These are phyloP conservation scores for Pestalotiopsis fici DNA, from an alignment of 2,329 filamentous ascomycete species.

Conservation along the genomic window DNA sequence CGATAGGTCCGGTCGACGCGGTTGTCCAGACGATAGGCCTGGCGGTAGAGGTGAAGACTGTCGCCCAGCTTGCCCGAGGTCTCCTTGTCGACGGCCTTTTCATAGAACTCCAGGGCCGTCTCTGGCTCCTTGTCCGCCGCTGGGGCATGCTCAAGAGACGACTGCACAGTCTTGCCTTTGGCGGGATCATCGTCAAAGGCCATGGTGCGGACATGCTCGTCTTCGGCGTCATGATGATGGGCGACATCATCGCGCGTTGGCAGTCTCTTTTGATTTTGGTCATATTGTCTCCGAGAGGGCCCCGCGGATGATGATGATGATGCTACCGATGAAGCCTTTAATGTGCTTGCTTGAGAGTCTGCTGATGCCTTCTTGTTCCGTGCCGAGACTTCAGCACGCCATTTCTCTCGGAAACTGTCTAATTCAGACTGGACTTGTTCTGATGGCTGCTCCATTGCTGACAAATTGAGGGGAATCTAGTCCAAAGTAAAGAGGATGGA, in stretches of 20 bases:
- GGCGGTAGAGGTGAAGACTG: conserved; percentile 84
- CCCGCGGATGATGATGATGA: conserved; percentile 18
- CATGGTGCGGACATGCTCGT: conserved; percentile 27
- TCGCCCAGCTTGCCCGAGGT: conserved; percentile 83
- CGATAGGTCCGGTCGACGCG: conserved; percentile 84
- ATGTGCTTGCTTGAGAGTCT: background rate
- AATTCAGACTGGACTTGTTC: conserved; percentile 65
- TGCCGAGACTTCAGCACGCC: conserved; percentile 74
- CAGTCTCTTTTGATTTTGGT: conserved; percentile 18
- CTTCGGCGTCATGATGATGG: conserved; percentile 21
- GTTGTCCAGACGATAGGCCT: conserved; percentile 87
- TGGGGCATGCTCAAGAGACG: background rate
- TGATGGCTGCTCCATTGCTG: conserved; percentile 18
- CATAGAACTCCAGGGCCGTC: conserved; percentile 87
- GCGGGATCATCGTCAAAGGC: conserved; percentile 31
- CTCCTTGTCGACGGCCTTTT: conserved; percentile 88
- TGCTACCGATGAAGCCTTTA: conserved; percentile 8
- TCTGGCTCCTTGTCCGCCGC: conserved; percentile 22
- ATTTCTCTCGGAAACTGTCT: conserved; percentile 82
- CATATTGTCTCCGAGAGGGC: conserved; percentile 15
- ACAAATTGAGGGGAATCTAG: background rate
- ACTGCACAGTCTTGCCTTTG: conserved; percentile 12
- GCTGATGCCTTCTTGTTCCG: conserved; percentile 34
- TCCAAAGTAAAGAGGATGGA: background rate
- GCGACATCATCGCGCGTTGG: conserved; percentile 6